phyloP scores from a whole-genome alignment of 306 rosid species.

The Vigna nakashimae region DNA sequence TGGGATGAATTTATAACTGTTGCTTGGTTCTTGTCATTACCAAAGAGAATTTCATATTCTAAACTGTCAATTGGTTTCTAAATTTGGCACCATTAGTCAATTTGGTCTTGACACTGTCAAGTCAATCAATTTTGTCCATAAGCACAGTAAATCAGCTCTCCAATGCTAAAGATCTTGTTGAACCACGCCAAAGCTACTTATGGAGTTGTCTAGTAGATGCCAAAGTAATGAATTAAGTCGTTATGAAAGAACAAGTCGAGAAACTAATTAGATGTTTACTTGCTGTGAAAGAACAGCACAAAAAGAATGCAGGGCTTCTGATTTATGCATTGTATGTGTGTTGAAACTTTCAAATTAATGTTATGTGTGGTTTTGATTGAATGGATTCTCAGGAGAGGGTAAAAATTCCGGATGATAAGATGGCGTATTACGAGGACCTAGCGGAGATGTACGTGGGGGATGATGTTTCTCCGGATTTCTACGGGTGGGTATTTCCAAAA shows the following conservation, averaged over 20 bases:
- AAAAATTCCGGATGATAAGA: constrained; percentile 87
- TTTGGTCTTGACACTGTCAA: not conserved
- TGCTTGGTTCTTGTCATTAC: no score
- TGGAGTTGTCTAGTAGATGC: not conserved
- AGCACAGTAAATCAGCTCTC: not conserved
- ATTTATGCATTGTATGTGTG: not conserved
- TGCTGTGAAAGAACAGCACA: no score
- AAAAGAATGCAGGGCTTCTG: not conserved
- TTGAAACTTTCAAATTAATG: not conserved
- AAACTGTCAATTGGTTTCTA: no score
- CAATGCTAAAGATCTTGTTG: not conserved
- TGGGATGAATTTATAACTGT: no score
- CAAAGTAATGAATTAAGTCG: not conserved
- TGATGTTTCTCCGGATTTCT: constrained; percentile 97
- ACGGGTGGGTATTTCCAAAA: constrained; percentile 98
- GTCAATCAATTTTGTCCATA: not conserved
- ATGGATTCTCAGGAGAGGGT: constrained; percentile 78
- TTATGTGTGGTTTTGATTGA: constrained; percentile 10
- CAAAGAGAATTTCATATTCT: no score
- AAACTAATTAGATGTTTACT: not conserved
- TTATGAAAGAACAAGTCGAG: no score
- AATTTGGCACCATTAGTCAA: no score
- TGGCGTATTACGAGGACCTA: constrained; percentile 89
- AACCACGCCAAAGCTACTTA: not conserved
- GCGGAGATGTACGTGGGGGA: constrained; percentile 98